A percentile compares a stretch with the other conserved stretches of the same genome.
phyloP scores from a whole-genome alignment of 306 rosid species.

The Rubus idaeus region DNA sequence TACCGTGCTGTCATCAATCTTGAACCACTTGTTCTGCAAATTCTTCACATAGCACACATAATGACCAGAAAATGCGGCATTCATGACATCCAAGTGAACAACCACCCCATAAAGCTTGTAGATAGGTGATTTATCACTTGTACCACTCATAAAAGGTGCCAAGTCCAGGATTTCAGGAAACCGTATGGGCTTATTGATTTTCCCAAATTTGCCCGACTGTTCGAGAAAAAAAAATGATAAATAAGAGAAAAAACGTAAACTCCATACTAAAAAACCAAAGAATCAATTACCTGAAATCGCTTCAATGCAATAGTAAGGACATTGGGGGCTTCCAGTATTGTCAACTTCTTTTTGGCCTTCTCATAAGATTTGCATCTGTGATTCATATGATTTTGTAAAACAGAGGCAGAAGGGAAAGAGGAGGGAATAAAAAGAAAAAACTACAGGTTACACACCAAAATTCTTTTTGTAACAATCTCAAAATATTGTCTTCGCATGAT shows the following conservation, averaged over 20 bases:
- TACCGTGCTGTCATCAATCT: constrained; percentile 91
- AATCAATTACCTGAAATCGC: constrained; percentile 82
- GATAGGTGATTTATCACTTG: constrained; percentile 83
- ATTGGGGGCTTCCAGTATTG: constrained; percentile 90
- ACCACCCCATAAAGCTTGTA: constrained; percentile 87
- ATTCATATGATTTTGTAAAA: constrained; percentile 24
- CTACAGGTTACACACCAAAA: not conserved
- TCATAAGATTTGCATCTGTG: constrained; percentile 88
- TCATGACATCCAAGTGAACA: constrained; percentile 93
- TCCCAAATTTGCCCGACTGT: constrained; percentile 97
- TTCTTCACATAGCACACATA: constrained; percentile 92
- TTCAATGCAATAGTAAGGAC: constrained; percentile 91
- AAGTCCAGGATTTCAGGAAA: constrained; percentile 83
- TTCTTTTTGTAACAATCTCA: not conserved
- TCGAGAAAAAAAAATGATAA: not conserved
- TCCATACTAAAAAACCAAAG: constrained; percentile 12
- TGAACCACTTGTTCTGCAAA: constrained; percentile 91
- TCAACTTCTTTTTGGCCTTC: constrained; percentile 95
- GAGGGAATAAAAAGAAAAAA: not conserved
- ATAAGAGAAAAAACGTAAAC: constrained; percentile 1
- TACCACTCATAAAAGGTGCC: constrained; percentile 88
- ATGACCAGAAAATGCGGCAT: constrained; percentile 95
- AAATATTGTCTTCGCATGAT: not conserved
- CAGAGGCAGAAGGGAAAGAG: not conserved
- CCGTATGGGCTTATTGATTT: constrained; percentile 84